A percentile compares a stretch with the other conserved stretches of the same genome.
These are phyloP conservation scores for Arctium minus DNA, from an alignment of 129 eudicot species.

Conservation along the genomic window DNA sequence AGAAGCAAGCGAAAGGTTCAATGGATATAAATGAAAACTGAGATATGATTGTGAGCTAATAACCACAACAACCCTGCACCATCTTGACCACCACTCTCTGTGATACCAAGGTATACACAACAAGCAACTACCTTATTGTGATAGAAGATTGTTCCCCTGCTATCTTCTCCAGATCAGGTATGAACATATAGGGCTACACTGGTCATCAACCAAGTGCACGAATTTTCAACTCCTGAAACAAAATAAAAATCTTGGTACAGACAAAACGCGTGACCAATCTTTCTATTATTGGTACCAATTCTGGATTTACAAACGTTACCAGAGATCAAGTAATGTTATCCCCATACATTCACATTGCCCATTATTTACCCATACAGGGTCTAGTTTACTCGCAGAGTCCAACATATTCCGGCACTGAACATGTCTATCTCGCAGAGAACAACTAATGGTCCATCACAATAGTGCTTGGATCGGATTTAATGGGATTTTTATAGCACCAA, in stretches of 20 bases:
- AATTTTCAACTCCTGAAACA: neutral
- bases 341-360: neutral
- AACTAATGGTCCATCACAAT: neutral
- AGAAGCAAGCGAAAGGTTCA: neutral
- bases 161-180: neutral
- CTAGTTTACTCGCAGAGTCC: neutral
- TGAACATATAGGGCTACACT: neutral
- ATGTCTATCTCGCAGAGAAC: neutral
- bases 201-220: neutral
- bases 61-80: neutral
- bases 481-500: neutral
- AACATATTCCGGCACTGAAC: neutral
- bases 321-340: neutral
- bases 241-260: neutral
- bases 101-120: neutral
- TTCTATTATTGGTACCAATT: neutral
- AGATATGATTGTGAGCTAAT: neutral
- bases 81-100: neutral
- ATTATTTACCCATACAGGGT: neutral
- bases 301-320: neutral
- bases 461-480: neutral
- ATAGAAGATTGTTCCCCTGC: neutral
- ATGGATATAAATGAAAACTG: neutral
- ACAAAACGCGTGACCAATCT: neutral
- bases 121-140: neutral